Conservation (phyloP, 2,329 filamentous ascomycete species). For the Aspergillus novofumigatus region DNA sequence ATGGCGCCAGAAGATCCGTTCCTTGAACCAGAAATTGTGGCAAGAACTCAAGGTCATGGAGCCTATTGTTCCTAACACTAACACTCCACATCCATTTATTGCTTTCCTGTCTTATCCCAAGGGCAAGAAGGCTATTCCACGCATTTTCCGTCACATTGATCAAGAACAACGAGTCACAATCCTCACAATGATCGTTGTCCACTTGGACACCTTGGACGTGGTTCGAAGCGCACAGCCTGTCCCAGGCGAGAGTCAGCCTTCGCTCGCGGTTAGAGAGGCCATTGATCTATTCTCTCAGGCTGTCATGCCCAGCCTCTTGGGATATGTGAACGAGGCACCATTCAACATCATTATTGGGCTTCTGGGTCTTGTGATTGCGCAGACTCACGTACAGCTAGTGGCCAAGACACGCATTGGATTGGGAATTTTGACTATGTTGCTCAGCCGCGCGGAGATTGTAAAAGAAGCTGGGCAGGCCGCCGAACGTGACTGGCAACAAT, state of each 20-base stretch:
- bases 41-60: constrained; percentile 85
- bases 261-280: constrained; percentile 77
- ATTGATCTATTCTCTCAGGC: constrained; percentile 85
- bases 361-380: constrained; percentile 75
- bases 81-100: constrained; percentile 82
- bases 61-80: constrained; percentile 70
- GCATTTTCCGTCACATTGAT: constrained; percentile 89
- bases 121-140: constrained; percentile 92
- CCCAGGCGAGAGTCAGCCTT: constrained; percentile 67
- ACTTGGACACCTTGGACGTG: constrained; percentile 88
- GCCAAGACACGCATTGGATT: constrained; percentile 83
- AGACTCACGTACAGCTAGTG: constrained; percentile 78
- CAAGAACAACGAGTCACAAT: constrained; percentile 89
- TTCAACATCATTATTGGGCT: constrained; percentile 88
- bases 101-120: constrained; percentile 91
- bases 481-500: constrained; percentile 74
- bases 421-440: constrained; percentile 85
- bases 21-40: constrained; percentile 81
- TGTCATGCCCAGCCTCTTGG: constrained; percentile 86
- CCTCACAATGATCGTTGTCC: constrained; percentile 90
- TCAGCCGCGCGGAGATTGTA: constrained; percentile 88
- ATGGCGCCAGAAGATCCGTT: constrained; percentile 68
- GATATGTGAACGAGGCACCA: constrained; percentile 84
- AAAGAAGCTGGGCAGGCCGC: constrained; percentile 72
- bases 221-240: constrained; percentile 74